phyloP scores from a whole-genome alignment of 331 rosid species.

The Pyrus hybrid region DNA sequence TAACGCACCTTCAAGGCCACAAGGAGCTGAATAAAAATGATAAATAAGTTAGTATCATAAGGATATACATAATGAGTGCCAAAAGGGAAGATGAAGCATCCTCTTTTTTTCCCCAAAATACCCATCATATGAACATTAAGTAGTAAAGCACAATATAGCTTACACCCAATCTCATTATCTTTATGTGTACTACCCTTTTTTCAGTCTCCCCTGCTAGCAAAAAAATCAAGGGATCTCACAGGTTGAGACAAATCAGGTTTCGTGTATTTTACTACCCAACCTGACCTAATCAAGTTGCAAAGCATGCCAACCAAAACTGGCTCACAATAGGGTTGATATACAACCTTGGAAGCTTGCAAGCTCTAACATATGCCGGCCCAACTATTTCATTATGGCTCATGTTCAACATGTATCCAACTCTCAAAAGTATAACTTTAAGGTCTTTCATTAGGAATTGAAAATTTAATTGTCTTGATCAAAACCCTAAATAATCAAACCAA shows the following conservation, averaged over 20 bases:
- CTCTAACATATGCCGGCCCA: neutral
- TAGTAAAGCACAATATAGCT: neutral
- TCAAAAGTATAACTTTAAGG: neutral
- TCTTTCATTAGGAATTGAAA: neutral
- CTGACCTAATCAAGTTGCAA: neutral
- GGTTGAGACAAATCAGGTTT: neutral
- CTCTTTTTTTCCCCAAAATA: neutral
- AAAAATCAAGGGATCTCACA: neutral
- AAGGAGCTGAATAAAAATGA: constrained; percentile 55
- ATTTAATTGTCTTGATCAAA: no score
- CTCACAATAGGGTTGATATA: neutral
- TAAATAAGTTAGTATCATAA: neutral
- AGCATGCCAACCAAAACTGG: neutral
- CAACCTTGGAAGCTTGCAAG: neutral
- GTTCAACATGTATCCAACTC: neutral
- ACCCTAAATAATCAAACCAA: neutral
- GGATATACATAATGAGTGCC: neutral
- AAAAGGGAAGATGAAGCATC: neutral
- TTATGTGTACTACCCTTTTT: no score
- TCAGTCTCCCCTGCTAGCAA: neutral
- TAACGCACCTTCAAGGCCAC: constrained; percentile 94
- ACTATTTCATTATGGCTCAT: neutral
- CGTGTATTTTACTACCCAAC: neutral
- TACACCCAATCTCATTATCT: neutral
- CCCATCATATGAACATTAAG: neutral